Evolutionary conservation across 2,329 filamentous ascomycete genomes (phyloP), one percentile per base, ranked within the genome.

Genomic region (Phaeosphaeriaceae sp.): DNA sequence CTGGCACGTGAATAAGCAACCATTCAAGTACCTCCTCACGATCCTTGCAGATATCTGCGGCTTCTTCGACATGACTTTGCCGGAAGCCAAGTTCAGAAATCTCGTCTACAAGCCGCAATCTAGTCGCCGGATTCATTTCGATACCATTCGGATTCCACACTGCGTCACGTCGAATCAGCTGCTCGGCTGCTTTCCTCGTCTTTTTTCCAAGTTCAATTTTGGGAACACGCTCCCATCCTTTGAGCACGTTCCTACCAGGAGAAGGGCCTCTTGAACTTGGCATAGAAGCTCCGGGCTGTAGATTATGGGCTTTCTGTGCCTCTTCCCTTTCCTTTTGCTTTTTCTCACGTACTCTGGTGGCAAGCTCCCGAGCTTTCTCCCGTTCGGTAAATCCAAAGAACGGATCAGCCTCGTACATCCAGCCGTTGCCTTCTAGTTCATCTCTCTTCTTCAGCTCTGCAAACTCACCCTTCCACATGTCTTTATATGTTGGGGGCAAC

Each of bases 331-430:
- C 84, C 54, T 76, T 75, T 36, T 76, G 76, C 48, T 67, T 75
- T 53, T 94, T 89, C 55, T 83, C 85, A 48, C 86, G 82, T 75
- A 90, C 91, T 81, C 94, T 96, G 65, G 92, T 89, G 37, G 87
- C 84, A 2, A 85, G 80, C 2, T 83, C 85, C 56, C 88, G 89
- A 7, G 89, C 87, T 63, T 92, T 88, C 61, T 96, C 89, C 43
- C 89, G 82, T 72, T 95, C 90, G 59, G 87, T 83, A 56, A 89
- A 81, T 1, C 90, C 87, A 51, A 87, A 83, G 76, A 99, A 99
- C 0, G 94, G 94, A 66, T 99, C 94, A 9, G 92, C 91, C 62
- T 96, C 92, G 72, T 97, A 99, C 83, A 96, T 87, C 89, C 92
- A 97, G 0, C 79, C 88, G 56, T 84, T 84, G 6, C 83, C 92